These are phyloP conservation scores for Sphagnum tenellum DNA, from an alignment of 225 moss, liverwort and hornwort species.

Conservation along the genomic window DNA sequence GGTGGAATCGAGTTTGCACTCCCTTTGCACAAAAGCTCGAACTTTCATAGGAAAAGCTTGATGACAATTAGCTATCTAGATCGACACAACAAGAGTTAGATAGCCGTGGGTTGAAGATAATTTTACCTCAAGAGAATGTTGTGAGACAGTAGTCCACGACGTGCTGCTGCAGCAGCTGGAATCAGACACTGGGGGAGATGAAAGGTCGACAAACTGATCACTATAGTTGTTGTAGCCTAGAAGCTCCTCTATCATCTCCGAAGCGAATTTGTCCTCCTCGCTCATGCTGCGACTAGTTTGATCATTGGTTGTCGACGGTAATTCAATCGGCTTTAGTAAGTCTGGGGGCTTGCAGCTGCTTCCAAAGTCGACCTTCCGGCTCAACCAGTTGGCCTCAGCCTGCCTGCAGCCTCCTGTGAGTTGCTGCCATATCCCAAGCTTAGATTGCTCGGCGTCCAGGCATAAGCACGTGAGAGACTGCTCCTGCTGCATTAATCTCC, in stretches of 20 bases:
- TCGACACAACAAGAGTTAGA: no score
- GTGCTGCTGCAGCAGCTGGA: slow-evolving; percentile 38
- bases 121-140: slow-evolving; percentile 9
- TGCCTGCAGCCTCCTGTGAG: slow-evolving; percentile 24
- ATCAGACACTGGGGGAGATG: slow-evolving; percentile 34
- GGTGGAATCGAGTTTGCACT: no score
- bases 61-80: no score
- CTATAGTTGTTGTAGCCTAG: slow-evolving; percentile 19
- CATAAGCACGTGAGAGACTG: slow-evolving; percentile 44
- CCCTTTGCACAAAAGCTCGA: no score
- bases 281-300: slow-evolving; percentile 30
- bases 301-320: slow-evolving; percentile 4
- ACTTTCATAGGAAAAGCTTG: no score
- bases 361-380: slow-evolving; percentile 37
- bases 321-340: no score
- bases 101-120: no score
- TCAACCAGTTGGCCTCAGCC: slow-evolving; percentile 38
- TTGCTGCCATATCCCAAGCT: slow-evolving; percentile 53
- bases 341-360: no score
- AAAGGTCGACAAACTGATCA: slow-evolving; percentile 18
- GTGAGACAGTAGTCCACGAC: slow-evolving; percentile 20
- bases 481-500: slow-evolving; percentile 1
- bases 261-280: slow-evolving; percentile 50
- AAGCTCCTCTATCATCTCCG: slow-evolving; percentile 54
- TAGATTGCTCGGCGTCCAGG: slow-evolving; percentile 49